Evolutionary conservation across 768 basidiomycete genomes (phyloP).

Genomic region (Holtermannia corniformis): DNA sequence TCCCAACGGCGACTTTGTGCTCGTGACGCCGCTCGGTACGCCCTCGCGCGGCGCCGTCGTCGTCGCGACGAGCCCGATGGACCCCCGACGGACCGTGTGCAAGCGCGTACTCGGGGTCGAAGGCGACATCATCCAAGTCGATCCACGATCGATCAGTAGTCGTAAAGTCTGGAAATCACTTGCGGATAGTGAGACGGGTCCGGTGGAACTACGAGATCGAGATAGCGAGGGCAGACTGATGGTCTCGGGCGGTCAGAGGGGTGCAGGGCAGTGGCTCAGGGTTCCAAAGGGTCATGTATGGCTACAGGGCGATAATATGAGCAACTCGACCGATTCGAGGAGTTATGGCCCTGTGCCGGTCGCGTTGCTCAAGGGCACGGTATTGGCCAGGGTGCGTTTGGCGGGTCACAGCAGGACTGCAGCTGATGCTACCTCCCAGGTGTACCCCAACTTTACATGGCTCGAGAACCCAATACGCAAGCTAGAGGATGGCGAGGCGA

Average conservation of each 20-base stretch:
- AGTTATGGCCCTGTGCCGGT: conserved; percentile 81
- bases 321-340: conserved; percentile 75
- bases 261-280: conserved; percentile 54
- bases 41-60: conserved; percentile 64
- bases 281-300: conserved; percentile 82
- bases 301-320: conserved; percentile 82
- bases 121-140: conserved; percentile 79
- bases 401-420: neutral
- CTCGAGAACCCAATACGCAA: conserved; percentile 7
- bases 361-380: conserved; percentile 35
- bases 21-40: conserved; percentile 31
- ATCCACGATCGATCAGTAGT: conserved; percentile 51
- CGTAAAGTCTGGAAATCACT: neutral
- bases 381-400: conserved; percentile 34
- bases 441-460: conserved; percentile 24
- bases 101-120: conserved; percentile 85
- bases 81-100: conserved; percentile 61
- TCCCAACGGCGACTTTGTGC: conserved; percentile 31
- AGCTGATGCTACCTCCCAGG: conserved; percentile 7
- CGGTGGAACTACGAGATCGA: neutral
- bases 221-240: conserved; percentile 15
- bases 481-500: neutral
- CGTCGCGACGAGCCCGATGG: conserved; percentile 59
- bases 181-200: neutral
- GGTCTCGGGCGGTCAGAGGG: conserved; percentile 14